Conservation (phyloP, 192 early-diverging fungal genomes). For the Gaertneriomyces semiglobifer region DNA sequence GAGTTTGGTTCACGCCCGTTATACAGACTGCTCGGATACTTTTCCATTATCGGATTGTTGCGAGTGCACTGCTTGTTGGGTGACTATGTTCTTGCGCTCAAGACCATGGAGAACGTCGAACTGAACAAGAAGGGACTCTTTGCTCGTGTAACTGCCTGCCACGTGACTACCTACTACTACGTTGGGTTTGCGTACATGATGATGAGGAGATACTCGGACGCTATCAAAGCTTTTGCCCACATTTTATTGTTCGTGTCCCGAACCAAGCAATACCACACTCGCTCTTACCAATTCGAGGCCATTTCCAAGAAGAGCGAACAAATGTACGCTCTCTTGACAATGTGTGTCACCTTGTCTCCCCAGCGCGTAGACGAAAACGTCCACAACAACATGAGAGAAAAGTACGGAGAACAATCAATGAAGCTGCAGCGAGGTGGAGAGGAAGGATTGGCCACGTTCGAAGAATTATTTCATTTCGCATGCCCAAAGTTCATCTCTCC, state of each 20-base stretch:
- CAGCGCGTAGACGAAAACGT: conserved; percentile 90
- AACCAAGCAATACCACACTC: conserved; percentile 91
- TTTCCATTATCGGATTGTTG: conserved; percentile 85
- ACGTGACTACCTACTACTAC: conserved; percentile 96
- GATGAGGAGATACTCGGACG: conserved; percentile 95
- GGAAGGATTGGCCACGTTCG: conserved; percentile 74
- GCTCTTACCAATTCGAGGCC: conserved; percentile 86
- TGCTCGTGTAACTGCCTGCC: conserved; percentile 93
- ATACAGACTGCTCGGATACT: conserved; percentile 97
- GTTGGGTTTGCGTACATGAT: conserved; percentile 98
- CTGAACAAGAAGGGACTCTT: conserved; percentile 89
- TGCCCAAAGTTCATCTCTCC: conserved; percentile 96
- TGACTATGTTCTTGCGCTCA: conserved; percentile 92
- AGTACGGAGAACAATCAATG: conserved; percentile 86
- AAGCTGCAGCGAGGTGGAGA: conserved; percentile 82
- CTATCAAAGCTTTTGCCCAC: conserved; percentile 86
- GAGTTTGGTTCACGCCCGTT: conserved; percentile 83
- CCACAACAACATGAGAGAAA: conserved; percentile 82
- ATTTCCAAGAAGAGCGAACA: conserved; percentile 91
- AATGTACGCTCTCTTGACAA: conserved; percentile 90
- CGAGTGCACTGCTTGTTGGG: conserved; percentile 94
- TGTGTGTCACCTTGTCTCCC: conserved; percentile 89
- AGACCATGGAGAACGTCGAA: conserved; percentile 95
- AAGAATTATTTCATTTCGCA: conserved; percentile 86
- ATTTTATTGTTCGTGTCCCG: conserved; percentile 86